Base-by-base conservation (phyloP, 2,329 filamentous ascomycete genomes). In the Trichoderma oligosporum region DNA sequence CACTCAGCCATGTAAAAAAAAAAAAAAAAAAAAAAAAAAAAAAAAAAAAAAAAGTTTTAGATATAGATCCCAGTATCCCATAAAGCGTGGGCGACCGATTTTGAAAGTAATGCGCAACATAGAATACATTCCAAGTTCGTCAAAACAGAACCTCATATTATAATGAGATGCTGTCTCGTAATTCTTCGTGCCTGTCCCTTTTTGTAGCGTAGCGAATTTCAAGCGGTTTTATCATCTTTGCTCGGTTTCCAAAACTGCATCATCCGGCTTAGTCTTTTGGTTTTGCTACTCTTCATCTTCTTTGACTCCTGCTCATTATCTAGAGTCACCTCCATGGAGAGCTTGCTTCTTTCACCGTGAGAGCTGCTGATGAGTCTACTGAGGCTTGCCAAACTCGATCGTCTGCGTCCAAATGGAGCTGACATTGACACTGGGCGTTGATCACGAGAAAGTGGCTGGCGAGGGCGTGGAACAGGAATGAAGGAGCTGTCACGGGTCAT, bases 161-260 rank as follows among this genome's bases (percentile, higher is more conserved):
- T 16, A 16, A 14, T 5, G 22, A 45, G 27, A 22, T 25, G 12
- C 31, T 49, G 41, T 51, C 39, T 61, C 22, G 14, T 44, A 45
- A 52, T 56, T 58, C 49, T 53, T 39, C 49, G 44, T 49, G 48
- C 29, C 39, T 36, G 11, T 51, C 31, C 25, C 53, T 24, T 11
- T 44, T 9, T 48, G 24, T n/a, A n/a, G n/a, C 33, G 22, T 33
- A 36, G 31, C n/a, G 12, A 45, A 45, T 9, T 36, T 64, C 64
- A 70, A n/a, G 64, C 62, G 33, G 71, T 53, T 31, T 67, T 59
- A 3, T 59, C 63, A 35, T 74, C 68, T 60, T 80, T 79, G 66
- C 80, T 84, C 8, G 78, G 76, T 72, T 87, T 89, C 87, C 87
- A 92, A 70, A 92, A 92, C 64, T 87, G 84, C 79, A 91, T 84